These are phyloP conservation scores for Colletotrichum endophyticum DNA, from an alignment of 2,329 filamentous ascomycete species.

Conservation along the genomic window DNA sequence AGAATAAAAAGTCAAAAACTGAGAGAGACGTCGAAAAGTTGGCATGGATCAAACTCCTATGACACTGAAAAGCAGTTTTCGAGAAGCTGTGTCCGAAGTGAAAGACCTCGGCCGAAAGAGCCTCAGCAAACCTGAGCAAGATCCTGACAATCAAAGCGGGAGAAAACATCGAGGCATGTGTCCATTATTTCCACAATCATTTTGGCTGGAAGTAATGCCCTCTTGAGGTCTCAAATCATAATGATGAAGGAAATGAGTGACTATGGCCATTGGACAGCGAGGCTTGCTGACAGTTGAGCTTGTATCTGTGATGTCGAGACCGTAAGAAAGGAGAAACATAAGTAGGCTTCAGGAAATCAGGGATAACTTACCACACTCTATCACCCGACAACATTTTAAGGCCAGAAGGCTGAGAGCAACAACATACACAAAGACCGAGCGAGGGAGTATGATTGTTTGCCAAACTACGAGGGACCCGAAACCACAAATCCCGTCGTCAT, in stretches of 20 bases:
- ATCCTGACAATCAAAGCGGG: not conserved
- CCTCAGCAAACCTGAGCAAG: not conserved
- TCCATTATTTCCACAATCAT: accelerated
- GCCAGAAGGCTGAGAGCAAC: too few relatives aligned
- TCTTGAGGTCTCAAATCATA: not conserved
- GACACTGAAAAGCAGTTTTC: not conserved
- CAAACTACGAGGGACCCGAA: too few relatives aligned
- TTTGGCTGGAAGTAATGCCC: not conserved
- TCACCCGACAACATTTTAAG: too few relatives aligned
- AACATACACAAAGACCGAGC: too few relatives aligned
- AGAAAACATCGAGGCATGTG: not conserved
- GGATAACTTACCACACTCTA: too few relatives aligned
- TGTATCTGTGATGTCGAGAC: not conserved
- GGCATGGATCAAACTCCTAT: not conserved
- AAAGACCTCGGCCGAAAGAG: not conserved
- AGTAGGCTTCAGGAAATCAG: too few relatives aligned
- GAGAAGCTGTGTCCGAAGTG: not conserved
- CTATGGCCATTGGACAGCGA: not conserved
- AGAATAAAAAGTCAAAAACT: not conserved
- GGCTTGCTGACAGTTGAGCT: not conserved
- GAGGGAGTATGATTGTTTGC: too few relatives aligned
- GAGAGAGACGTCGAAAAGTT: not conserved
- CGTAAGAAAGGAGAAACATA: not conserved
- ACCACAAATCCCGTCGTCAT: too few relatives aligned
- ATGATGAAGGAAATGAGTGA: not conserved